Conservation (phyloP, 2,329 filamentous ascomycete genomes). For the Colletotrichum simmondsii region DNA sequence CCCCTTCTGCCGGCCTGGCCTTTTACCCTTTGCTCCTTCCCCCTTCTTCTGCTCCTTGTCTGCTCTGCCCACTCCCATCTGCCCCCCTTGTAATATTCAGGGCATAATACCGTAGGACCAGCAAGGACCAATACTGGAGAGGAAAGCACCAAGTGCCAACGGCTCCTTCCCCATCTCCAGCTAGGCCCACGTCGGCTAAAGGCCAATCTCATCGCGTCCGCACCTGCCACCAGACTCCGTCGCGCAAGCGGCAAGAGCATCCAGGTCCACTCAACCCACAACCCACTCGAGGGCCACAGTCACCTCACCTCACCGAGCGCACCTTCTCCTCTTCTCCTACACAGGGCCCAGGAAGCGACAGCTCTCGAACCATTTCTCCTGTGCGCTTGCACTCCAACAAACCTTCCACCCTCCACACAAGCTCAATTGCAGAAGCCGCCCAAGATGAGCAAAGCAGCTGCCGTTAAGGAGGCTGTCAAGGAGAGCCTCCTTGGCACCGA, state of each 20-base stretch:
- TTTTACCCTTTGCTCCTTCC: not conserved
- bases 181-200: constrained; percentile 4
- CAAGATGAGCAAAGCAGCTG: constrained; percentile 55
- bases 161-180: not conserved
- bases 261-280: constrained; percentile 25
- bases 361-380: not conserved
- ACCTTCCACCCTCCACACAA: not conserved
- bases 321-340: constrained; percentile 6
- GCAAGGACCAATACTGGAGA: constrained; percentile 4
- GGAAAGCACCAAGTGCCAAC: not conserved
- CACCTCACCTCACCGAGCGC: constrained; percentile 14
- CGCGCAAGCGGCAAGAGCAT: constrained; percentile 20
- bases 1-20: not conserved
- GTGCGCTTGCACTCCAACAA: constrained; percentile 3
- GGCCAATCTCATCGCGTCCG: constrained; percentile 25
- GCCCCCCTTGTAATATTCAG: not conserved
- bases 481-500: constrained; percentile 78
- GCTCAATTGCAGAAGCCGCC: not conserved
- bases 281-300: constrained; percentile 26
- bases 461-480: constrained; percentile 78
- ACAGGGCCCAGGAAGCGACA: constrained; percentile 18
- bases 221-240: constrained; percentile 17
- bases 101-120: not conserved
- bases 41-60: not conserved
- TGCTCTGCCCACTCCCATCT: not conserved